Evolutionary conservation across 2,329 filamentous ascomycete species (phyloP).

Genomic region (Trematosphaeria pertusa): DNA sequence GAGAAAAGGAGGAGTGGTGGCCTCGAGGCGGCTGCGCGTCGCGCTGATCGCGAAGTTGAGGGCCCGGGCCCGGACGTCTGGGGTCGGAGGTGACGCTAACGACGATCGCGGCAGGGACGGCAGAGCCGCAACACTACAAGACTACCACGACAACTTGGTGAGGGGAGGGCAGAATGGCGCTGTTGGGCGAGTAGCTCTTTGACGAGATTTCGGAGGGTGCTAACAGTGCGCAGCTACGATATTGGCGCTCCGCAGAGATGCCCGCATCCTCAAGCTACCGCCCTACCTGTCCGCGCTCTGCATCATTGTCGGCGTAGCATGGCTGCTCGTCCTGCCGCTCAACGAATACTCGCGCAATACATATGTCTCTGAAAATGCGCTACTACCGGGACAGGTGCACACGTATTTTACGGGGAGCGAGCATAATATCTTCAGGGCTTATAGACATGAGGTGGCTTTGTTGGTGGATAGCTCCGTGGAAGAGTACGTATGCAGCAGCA

Average conservation of each 20-base stretch:
- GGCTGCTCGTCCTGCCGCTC: slow-evolving; percentile 88
- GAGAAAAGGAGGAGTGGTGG: slow-evolving; percentile 14
- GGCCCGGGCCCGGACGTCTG: too few species aligned
- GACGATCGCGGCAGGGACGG: slow-evolving; percentile 8
- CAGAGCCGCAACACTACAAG: slow-evolving; percentile 15
- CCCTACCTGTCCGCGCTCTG: slow-evolving; percentile 87
- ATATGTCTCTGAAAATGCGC: slow-evolving; percentile 97
- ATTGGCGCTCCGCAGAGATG: slow-evolving; percentile 77
- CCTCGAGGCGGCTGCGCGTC: background rate
- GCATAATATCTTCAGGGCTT: slow-evolving; percentile 91
- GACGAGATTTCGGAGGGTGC: slow-evolving; percentile 1
- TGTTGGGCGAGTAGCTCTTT: slow-evolving; percentile 38
- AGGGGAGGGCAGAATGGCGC: slow-evolving; percentile 37
- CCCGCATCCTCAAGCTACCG: slow-evolving; percentile 80
- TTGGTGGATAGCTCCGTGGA: slow-evolving; percentile 55
- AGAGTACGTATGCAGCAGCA: too few species aligned
- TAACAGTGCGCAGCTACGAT: slow-evolving; percentile 57
- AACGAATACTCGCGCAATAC: slow-evolving; percentile 90
- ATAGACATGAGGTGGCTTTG: slow-evolving; percentile 79
- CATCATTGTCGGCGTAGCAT: slow-evolving; percentile 83
- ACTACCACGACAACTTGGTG: slow-evolving; percentile 6
- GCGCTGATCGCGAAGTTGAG: slow-evolving; percentile 7
- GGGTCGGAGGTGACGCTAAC: slow-evolving; percentile 19
- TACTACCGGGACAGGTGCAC: slow-evolving; percentile 94
- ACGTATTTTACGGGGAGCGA: slow-evolving; percentile 98